Evolutionary conservation across 768 basidiomycete species (phyloP), one percentile per base, ranked within the genome.

Genomic region (Russula virescens): DNA sequence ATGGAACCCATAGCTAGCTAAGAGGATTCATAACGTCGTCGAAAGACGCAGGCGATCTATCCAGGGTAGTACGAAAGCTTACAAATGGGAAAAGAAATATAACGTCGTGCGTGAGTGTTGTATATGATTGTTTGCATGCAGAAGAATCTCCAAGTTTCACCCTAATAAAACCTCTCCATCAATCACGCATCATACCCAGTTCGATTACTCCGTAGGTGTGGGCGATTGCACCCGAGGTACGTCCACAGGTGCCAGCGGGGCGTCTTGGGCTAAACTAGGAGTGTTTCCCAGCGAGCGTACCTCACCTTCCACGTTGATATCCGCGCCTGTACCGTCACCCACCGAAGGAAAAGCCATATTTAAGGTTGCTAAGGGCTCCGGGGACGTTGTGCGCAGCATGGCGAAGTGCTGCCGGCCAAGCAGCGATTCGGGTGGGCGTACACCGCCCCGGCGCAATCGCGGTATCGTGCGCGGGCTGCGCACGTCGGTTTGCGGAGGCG

Each of bases 361-460:
- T 18, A 23, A 31, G 31, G n/a, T 1, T 13, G 38, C 28, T 35
- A 63, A 28, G 4, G 57, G 51, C 28, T 63, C 62, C 0, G 62
- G 62, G 2, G 62, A 63, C 35, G 28, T 26, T 0, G 61, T 56
- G 38, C 61, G 61, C 4, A 48, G 38, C 35, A 63, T 28, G 18
- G 42, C 23, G 50, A 49, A 13, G 2, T 63, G 52, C 11, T 48
- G 77, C 34, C 80, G 78, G 18, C 81, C 72, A 2, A 86, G 69
- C 66, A 86, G 72, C 1, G 82, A 80, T 68, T 89, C 88, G 0
- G 86, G 84, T 5, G 86, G 81, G 6, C 83, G 81, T 5, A 88
- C 69, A 2, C 86, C 84, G n/a, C 87, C 85, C 3, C 87, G 81
- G 52, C 87, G 82, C 47, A 88, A 73, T 46, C 85, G 80, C 5